These are phyloP conservation scores for Globisporangium acanthophoron DNA, from an alignment of 352 stramenopile species.

Conservation along the genomic window DNA sequence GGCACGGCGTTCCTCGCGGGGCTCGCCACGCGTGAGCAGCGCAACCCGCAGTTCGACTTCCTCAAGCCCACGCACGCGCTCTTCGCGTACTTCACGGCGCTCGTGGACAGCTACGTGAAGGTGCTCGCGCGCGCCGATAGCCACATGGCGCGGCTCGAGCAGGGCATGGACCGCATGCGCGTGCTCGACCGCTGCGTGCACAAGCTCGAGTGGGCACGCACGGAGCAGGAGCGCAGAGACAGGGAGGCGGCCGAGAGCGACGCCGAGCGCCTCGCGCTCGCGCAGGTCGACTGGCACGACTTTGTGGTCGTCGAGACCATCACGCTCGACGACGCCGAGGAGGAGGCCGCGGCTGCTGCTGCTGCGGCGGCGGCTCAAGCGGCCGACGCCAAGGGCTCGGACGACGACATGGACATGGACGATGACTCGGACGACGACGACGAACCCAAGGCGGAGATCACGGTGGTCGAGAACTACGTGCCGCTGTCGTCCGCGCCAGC, in stretches of 20 bases:
- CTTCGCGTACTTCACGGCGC: constrained; percentile 97
- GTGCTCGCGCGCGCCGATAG: constrained; percentile 72
- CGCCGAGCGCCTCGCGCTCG: constrained; percentile 60
- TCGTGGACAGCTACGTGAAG: constrained; percentile 96
- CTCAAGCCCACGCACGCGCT: constrained; percentile 95
- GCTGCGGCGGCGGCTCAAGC: constrained; percentile 5
- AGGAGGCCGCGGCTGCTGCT: constrained; percentile 30
- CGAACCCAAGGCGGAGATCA: constrained; percentile 50
- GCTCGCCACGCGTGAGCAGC: constrained; percentile 93
- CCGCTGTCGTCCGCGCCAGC: constrained; percentile 41
- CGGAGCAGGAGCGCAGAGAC: constrained; percentile 68
- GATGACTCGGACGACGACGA: constrained; percentile 73
- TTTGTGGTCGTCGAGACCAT: constrained; percentile 99
- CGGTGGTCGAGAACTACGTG: constrained; percentile 86
- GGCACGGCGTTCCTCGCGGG: constrained; percentile 93
- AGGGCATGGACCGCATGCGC: constrained; percentile 79
- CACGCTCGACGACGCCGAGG: constrained; percentile 91
- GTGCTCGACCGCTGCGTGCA: constrained; percentile 84
- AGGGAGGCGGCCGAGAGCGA: constrained; percentile 69
- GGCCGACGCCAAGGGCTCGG: constrained; percentile 33
- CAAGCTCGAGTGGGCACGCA: constrained; percentile 74
- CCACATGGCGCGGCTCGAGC: constrained; percentile 68
- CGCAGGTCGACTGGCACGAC: constrained; percentile 98
- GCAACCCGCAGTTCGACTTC: constrained; percentile 98
- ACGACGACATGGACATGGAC: constrained; percentile 91